Evolutionary conservation across 148 eudicot genomes (phyloP).

Genomic region (Persicaria maculosa): DNA sequence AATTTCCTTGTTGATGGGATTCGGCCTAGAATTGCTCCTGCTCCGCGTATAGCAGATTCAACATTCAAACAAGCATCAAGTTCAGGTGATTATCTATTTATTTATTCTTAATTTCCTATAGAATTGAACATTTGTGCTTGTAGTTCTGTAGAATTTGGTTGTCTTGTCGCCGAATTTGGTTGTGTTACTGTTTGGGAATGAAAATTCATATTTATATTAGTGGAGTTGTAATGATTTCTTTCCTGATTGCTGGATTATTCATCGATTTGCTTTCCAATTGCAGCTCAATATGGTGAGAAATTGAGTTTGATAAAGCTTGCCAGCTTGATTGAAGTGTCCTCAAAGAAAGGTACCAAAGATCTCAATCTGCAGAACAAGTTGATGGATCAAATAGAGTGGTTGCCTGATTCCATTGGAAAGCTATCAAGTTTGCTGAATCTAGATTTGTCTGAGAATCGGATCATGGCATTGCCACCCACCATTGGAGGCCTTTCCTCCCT

Average conservation of each 20-base stretch:
- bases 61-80: constrained; percentile 31
- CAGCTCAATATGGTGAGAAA: constrained; percentile 68
- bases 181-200: too few relatives aligned
- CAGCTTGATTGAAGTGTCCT: constrained; percentile 62
- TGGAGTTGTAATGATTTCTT: too few relatives aligned
- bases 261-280: constrained; percentile 5
- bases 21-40: constrained; percentile 13
- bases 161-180: too few relatives aligned
- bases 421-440: constrained; percentile 48
- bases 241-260: neutral
- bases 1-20: constrained; percentile 40
- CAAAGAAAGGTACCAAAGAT: constrained; percentile 57
- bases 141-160: too few relatives aligned
- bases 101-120: too few relatives aligned
- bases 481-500: constrained; percentile 68
- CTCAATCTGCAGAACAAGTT: constrained; percentile 50
- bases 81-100: constrained; percentile 30
- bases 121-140: too few relatives aligned
- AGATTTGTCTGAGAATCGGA: constrained; percentile 71
- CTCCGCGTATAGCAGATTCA: constrained; percentile 52
- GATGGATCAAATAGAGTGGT: constrained; percentile 70
- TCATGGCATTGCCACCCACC: constrained; percentile 45
- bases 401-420: constrained; percentile 85
- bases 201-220: too few relatives aligned
- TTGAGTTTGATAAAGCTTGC: constrained; percentile 78